Evolutionary conservation across 2,329 filamentous ascomycete species (phyloP).

Genomic region (Trichothecium roseum): DNA sequence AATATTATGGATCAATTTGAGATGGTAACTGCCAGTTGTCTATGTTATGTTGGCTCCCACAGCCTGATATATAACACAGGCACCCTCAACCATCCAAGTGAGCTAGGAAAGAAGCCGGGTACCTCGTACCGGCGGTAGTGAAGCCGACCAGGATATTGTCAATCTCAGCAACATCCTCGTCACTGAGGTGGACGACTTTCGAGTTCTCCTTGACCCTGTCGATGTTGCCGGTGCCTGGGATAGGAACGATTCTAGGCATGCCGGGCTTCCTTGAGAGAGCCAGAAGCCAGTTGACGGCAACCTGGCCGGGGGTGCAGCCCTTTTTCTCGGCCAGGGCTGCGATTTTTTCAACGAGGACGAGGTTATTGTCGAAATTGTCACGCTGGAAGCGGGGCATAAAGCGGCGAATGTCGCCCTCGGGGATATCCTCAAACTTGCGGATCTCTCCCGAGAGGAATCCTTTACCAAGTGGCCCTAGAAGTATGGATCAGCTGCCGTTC

Average conservation of each 20-base stretch:
- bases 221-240: constrained; percentile 51
- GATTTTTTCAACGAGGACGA: constrained; percentile 49
- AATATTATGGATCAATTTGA: too few relatives aligned
- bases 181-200: constrained; percentile 17
- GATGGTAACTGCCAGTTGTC: too few relatives aligned
- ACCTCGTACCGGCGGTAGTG: background rate
- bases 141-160: background rate
- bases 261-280: constrained; percentile 38
- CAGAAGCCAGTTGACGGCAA: constrained; percentile 56
- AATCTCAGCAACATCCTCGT: constrained; percentile 9
- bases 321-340: constrained; percentile 49
- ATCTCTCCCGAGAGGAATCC: constrained; percentile 1
- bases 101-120: background rate
- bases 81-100: background rate
- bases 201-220: constrained; percentile 53
- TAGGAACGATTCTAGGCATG: constrained; percentile 50
- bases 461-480: constrained; percentile 2
- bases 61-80: background rate
- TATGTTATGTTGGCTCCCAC: background rate
- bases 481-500: background rate
- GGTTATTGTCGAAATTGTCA: constrained; percentile 53
- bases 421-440: background rate
- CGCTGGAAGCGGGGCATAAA: constrained; percentile 49
- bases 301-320: constrained; percentile 49
- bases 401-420: constrained; percentile 5